phyloP scores from a whole-genome alignment of 164 flowering plant genomes.

The Magnolia sinica region DNA sequence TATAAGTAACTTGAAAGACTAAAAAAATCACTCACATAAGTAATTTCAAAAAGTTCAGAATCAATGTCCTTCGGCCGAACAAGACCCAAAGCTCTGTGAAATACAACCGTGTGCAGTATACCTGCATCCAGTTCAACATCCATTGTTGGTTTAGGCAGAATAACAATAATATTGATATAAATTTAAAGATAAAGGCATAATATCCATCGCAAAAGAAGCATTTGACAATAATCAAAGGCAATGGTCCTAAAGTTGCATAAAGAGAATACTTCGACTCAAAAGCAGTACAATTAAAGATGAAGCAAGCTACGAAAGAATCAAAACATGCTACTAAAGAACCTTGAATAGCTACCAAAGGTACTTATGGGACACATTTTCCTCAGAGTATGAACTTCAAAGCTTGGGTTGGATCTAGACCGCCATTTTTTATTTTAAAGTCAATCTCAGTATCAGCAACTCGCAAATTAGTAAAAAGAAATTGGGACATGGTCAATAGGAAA shows the following conservation, averaged over 20 bases:
- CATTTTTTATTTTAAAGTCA: too few relatives aligned
- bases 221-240: neutral
- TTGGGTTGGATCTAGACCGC: too few relatives aligned
- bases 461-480: too few relatives aligned
- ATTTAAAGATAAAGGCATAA: neutral
- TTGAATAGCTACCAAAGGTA: neutral
- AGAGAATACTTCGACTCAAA: neutral
- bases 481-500: too few relatives aligned
- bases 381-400: neutral
- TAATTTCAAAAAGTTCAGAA: slow-evolving; percentile 87
- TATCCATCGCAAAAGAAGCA: neutral
- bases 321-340: neutral
- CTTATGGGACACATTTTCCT: neutral
- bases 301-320: neutral
- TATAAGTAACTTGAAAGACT: neutral
- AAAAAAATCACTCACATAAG: slow-evolving; percentile 66
- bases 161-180: neutral
- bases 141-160: neutral
- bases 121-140: slow-evolving; percentile 47
- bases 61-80: slow-evolving; percentile 93
- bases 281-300: neutral
- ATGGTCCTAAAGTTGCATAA: neutral
- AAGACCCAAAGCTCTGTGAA: slow-evolving; percentile 92
- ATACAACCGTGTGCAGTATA: slow-evolving; percentile 83
- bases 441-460: too few relatives aligned